Percentiles rank a stretch among this genome's conserved stretches.
Conservation (phyloP, 768 basidiomycete genomes). For the Hebeloma cylindrosporum region DNA sequence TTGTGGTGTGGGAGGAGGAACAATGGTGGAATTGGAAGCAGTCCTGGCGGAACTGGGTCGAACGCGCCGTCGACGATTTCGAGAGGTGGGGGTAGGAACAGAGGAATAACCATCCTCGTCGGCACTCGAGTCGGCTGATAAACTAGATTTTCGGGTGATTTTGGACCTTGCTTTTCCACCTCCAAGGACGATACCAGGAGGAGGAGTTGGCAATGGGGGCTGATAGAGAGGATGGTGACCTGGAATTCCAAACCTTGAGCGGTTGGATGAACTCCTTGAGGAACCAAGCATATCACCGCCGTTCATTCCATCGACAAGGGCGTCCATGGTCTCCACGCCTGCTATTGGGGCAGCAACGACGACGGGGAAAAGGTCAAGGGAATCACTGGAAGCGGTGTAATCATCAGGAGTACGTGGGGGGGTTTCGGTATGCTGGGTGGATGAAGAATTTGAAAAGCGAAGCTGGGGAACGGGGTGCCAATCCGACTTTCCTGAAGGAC, state of each 20-base stretch:
- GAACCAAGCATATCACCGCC: slow-evolving; percentile 56
- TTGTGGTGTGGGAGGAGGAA: slow-evolving; percentile 13
- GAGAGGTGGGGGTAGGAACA: slow-evolving; percentile 28
- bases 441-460: slow-evolving; percentile 65
- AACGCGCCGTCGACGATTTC: slow-evolving; percentile 33
- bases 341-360: slow-evolving; percentile 75
- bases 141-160: slow-evolving; percentile 25
- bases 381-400: slow-evolving; percentile 37
- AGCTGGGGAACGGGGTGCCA: slow-evolving; percentile 54
- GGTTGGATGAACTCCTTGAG: slow-evolving; percentile 42
- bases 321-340: slow-evolving; percentile 87
- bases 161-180: slow-evolving; percentile 40
- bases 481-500: slow-evolving; percentile 49
- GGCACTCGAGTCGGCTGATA: slow-evolving; percentile 51
- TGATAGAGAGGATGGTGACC: slow-evolving; percentile 76
- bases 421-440: slow-evolving; percentile 67
- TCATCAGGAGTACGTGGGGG: slow-evolving; percentile 72
- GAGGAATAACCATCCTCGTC: slow-evolving; percentile 46
- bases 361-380: slow-evolving; percentile 56
- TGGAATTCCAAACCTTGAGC: slow-evolving; percentile 55
- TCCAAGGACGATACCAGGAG: slow-evolving; percentile 75
- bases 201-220: slow-evolving; percentile 81
- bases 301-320: slow-evolving; percentile 88
- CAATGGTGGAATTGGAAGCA: slow-evolving; percentile 27
- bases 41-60: slow-evolving; percentile 32